Evolutionary conservation across 495 filamentous ascomycete species (phyloP), one percentile per base, ranked within the genome.

Genomic region (Rostrohypoxylon terebratum): DNA sequence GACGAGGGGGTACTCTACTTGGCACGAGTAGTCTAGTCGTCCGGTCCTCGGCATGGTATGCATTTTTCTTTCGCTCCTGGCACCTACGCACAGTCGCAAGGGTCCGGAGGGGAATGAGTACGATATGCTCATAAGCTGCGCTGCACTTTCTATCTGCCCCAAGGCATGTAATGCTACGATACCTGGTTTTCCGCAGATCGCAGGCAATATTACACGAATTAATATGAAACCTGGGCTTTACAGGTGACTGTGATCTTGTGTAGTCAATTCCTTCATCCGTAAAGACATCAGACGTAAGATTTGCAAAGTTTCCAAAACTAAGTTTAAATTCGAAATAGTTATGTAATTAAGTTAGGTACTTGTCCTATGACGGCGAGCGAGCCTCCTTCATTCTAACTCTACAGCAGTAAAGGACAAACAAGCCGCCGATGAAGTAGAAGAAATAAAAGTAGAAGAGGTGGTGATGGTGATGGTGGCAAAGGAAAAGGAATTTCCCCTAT

Each of bases 371-470:
- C 20, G 68, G 68, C 68, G 61, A 65, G 54, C 68, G 63, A 71
- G 63, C 63, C 68, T 60, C 38, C n/a, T 50, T 60, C 54, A 61
- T 71, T 71, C 63, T 66, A 71, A 61, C 62, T 71, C 68, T 71
- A 65, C 61, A 10, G 55, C 18, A 42, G 34, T 48, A 31, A 65
- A 45, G 33, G 42, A 65, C 34, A 60, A 55, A 51, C 25, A 16
- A 20, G 53, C 42, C 63, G 44, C 55, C 63, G 44, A 33, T 14
- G 51, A 55, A 38, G 54, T 55, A 55, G 31, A 57, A 55, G 3
- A 34, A 21, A 42, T n/a, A 40, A 59, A 25, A 34, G 25, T 14
- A 38, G 34, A 66, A 28, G 34, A 11, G 45, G 23, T 7, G 45
- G 55, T 13, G 16, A 28, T 7, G 45, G 55, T 13, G 16, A 28